phyloP scores from a whole-genome alignment of 2,329 filamentous ascomycete species.

The Chaetoscypha palmicola region DNA sequence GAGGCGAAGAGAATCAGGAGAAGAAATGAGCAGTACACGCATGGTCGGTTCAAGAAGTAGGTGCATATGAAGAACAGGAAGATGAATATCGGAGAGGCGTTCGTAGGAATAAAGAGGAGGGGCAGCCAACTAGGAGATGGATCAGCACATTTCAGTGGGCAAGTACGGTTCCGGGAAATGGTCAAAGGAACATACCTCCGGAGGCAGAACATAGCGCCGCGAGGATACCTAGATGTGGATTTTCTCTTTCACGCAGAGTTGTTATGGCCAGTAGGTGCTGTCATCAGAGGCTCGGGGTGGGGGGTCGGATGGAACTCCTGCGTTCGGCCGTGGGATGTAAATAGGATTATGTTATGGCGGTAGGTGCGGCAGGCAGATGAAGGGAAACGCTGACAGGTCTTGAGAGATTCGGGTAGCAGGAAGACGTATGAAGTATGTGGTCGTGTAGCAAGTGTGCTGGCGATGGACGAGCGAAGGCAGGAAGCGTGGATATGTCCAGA shows the following conservation, averaged over 20 bases:
- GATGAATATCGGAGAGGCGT: conserved; percentile 78
- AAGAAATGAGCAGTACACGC: conserved; percentile 94
- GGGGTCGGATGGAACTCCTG: no score
- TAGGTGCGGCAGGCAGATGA: background rate
- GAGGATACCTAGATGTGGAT: background rate
- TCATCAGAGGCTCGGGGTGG: no score
- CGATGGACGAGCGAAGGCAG: no score
- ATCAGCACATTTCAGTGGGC: conserved; percentile 12
- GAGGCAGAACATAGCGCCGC: conserved; percentile 56
- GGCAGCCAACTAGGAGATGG: conserved; percentile 68
- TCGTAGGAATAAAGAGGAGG: conserved; percentile 81
- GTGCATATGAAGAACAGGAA: conserved; percentile 86
- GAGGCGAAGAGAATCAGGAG: conserved; percentile 92
- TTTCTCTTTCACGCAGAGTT: conserved; percentile 6
- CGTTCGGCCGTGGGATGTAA: no score
- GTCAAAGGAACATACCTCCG: no score
- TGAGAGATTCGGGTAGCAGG: no score
- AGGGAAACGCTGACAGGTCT: no score
- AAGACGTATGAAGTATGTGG: no score
- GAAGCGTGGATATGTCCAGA: no score
- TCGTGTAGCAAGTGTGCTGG: no score
- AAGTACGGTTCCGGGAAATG: no score
- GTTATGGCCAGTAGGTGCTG: conserved; percentile 17
- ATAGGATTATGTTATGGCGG: no score
- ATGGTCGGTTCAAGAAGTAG: conserved; percentile 93